Evolutionary conservation across 2,329 filamentous ascomycete species (phyloP).

Genomic region (Xylariaceae sp.): DNA sequence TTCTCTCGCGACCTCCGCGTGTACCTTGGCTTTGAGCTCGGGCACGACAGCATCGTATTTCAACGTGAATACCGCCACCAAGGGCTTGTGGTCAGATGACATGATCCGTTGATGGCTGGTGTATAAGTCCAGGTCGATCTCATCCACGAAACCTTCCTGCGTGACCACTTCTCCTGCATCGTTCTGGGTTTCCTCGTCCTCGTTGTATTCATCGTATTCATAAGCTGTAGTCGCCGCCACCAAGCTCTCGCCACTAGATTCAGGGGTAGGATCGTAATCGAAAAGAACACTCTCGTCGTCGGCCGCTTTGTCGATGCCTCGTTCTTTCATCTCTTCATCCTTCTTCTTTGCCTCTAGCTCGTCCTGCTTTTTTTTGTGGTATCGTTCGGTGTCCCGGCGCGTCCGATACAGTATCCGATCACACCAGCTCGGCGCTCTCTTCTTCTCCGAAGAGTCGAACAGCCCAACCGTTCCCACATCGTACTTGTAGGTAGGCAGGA

Average conservation of each 20-base stretch:
- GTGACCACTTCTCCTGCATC: conserved; percentile 46
- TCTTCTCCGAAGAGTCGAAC: conserved; percentile 95
- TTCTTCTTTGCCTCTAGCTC: conserved; percentile 61
- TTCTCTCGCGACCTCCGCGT: conserved; percentile 81
- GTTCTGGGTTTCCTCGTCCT: conserved; percentile 35
- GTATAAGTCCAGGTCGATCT: conserved; percentile 60
- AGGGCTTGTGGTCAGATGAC: conserved; percentile 93
- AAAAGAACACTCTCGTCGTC: conserved; percentile 82
- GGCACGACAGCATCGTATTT: conserved; percentile 84
- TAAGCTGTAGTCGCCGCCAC: conserved; percentile 37
- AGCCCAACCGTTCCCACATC: conserved; percentile 87
- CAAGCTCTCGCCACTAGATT: conserved; percentile 46
- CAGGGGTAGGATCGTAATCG: conserved; percentile 81
- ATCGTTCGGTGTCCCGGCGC: conserved; percentile 59
- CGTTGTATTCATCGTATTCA: conserved; percentile 56
- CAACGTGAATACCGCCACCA: conserved; percentile 76
- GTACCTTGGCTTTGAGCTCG: conserved; percentile 74
- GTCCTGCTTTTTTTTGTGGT: conserved; percentile 57
- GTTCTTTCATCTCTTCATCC: conserved; percentile 80
- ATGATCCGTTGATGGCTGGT: conserved; percentile 82
- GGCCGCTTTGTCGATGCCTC: conserved; percentile 65
- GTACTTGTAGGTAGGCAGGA: conserved; percentile 95
- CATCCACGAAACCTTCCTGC: conserved; percentile 52
- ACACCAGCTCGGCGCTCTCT: conserved; percentile 90
- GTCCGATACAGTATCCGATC: conserved; percentile 88